These are phyloP conservation scores for Ramaria sp. DNA, from an alignment of 768 basidiomycete species.

Conservation along the genomic window DNA sequence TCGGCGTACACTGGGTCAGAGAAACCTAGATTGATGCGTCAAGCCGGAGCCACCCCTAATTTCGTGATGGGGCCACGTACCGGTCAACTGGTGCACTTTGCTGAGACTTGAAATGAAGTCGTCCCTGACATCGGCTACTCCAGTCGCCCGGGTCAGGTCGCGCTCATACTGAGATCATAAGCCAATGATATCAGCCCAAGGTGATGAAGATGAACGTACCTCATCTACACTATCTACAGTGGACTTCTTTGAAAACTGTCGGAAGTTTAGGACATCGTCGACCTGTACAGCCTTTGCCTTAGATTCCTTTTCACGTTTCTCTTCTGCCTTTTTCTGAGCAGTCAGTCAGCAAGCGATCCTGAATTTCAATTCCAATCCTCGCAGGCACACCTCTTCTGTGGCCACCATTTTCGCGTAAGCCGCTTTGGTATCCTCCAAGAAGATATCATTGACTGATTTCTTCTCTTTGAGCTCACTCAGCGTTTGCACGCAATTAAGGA, in stretches of 20 bases:
- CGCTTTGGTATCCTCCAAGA: conserved; percentile 77
- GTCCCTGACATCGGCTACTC: conserved; percentile 70
- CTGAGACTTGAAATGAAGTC: conserved; percentile 93
- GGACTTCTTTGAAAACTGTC: conserved; percentile 91
- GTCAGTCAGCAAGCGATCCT: not conserved
- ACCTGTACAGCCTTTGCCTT: conserved; percentile 74
- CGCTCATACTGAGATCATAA: conserved; percentile 57
- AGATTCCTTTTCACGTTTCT: conserved; percentile 68
- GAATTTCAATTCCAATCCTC: not conserved
- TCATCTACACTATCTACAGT: conserved; percentile 55
- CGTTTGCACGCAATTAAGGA: conserved; percentile 92
- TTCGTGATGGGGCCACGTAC: conserved; percentile 26
- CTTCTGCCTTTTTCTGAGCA: conserved; percentile 74
- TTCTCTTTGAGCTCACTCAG: conserved; percentile 66
- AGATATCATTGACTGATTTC: conserved; percentile 53
- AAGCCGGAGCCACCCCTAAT: not conserved
- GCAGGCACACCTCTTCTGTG: conserved; percentile 66
- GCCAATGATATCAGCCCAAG: not conserved
- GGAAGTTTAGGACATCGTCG: conserved; percentile 85
- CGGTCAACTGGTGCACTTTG: conserved; percentile 88
- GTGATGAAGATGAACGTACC: conserved; percentile 14
- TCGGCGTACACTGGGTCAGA: conserved; percentile 98
- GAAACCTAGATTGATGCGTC: conserved; percentile 49
- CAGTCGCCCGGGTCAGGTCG: conserved; percentile 85
- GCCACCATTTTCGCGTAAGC: conserved; percentile 95